Percentiles rank a stretch among this genome's conserved stretches.
Conservation (phyloP, 2,329 filamentous ascomycete genomes). For the Blastomyces percursus region DNA sequence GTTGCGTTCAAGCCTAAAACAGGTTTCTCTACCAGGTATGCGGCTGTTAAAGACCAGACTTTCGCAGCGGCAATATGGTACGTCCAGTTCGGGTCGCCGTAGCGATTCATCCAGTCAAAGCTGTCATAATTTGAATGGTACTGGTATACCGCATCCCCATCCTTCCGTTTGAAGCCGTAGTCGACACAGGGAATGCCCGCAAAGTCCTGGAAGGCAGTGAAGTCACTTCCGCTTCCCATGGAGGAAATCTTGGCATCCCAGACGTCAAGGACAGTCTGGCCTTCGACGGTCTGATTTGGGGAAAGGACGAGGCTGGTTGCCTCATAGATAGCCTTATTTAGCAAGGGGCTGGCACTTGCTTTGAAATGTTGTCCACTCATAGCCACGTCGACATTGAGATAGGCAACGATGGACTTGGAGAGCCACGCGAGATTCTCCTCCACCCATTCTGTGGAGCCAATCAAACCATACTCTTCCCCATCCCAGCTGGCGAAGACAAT, state of each 20-base stretch:
- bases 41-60: conserved; percentile 51
- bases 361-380: conserved; percentile 53
- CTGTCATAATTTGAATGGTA: conserved; percentile 80
- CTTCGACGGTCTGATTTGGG: conserved; percentile 61
- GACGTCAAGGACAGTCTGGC: conserved; percentile 58
- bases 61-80: conserved; percentile 56
- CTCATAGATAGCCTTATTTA: conserved; percentile 62
- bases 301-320: conserved; percentile 53
- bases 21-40: conserved; percentile 50
- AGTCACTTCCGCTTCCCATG: conserved; percentile 64
- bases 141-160: conserved; percentile 49
- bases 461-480: conserved; percentile 71
- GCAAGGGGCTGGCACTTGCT: conserved; percentile 59
- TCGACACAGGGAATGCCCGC: conserved; percentile 57
- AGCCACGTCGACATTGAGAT: conserved; percentile 76
- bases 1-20: conserved; percentile 54
- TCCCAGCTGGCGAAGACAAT: conserved; percentile 86
- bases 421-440: conserved; percentile 83
- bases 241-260: conserved; percentile 53
- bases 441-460: conserved; percentile 88
- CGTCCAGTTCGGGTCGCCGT: conserved; percentile 54
- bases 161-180: conserved; percentile 44
- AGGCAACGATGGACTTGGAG: conserved; percentile 59
- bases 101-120: conserved; percentile 72
- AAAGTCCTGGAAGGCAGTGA: conserved; percentile 63